A percentile compares a stretch with the other conserved stretches of the same genome.
These are phyloP conservation scores for Neonectria neomacrospora DNA, from an alignment of 2,329 filamentous ascomycete genomes.

Conservation along the genomic window DNA sequence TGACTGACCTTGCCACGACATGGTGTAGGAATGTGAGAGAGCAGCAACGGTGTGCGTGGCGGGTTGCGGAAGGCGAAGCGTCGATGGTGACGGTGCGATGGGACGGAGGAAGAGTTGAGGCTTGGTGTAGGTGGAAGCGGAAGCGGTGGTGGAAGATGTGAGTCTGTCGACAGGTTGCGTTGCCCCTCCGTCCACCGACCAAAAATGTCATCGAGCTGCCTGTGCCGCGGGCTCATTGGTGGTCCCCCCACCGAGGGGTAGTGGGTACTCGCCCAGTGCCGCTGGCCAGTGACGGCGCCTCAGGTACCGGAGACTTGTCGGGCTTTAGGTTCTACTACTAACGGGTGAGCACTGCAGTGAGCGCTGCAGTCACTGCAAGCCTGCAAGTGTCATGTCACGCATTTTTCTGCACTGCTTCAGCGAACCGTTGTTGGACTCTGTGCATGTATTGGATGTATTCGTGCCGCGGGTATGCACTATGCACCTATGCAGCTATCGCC, in stretches of 20 bases:
- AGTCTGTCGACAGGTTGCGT: slow-evolving; percentile 33
- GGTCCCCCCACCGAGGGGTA: slow-evolving; percentile 22
- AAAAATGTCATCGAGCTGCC: slow-evolving; percentile 29
- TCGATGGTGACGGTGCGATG: neutral
- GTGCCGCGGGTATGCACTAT: neutral
- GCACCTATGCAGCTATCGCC: neutral
- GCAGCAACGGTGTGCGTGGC: slow-evolving; percentile 18
- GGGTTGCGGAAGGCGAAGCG: slow-evolving; percentile 11
- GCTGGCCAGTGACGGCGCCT: neutral
- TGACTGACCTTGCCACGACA: slow-evolving; percentile 79
- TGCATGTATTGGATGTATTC: slow-evolving; percentile 1
- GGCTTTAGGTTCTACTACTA: no score
- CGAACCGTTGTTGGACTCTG: neutral
- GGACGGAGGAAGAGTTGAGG: slow-evolving; percentile 11
- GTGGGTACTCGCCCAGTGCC: slow-evolving; percentile 14
- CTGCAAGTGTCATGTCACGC: slow-evolving; percentile 19
- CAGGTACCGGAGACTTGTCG: slow-evolving; percentile 17
- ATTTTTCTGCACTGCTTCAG: slow-evolving; percentile 12
- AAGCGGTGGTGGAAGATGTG: slow-evolving; percentile 26
- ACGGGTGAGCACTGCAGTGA: neutral
- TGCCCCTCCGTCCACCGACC: slow-evolving; percentile 26
- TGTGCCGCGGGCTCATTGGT: slow-evolving; percentile 16
- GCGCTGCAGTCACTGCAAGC: neutral
- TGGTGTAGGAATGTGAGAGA: slow-evolving; percentile 52
- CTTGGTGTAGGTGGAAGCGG: slow-evolving; percentile 23